Conservation (phyloP, 1,284 basidiomycete species). For the Ceratobasidium sp. region DNA sequence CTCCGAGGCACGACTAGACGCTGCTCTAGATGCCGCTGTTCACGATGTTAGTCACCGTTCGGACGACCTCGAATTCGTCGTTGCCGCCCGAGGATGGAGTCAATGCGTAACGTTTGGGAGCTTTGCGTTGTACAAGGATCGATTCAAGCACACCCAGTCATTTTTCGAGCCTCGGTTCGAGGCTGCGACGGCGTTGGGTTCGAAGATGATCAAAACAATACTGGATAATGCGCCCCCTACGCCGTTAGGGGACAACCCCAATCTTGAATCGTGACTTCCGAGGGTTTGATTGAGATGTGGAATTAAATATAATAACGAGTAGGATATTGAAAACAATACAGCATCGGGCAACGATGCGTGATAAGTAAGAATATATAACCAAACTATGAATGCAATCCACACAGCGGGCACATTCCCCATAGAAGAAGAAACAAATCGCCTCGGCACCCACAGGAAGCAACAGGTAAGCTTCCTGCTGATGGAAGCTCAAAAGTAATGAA, state of each 20-base stretch:
- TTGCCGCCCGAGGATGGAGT: constrained; percentile 97
- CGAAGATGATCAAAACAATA: constrained; percentile 93
- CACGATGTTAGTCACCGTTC: constrained; percentile 86
- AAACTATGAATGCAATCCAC: too few relatives aligned
- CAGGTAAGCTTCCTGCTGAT: too few relatives aligned
- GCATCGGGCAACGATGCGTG: not conserved
- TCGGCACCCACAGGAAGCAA: too few relatives aligned
- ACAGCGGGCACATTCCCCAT: too few relatives aligned
- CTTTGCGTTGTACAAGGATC: constrained; percentile 87
- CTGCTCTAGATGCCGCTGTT: constrained; percentile 82
- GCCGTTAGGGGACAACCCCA: not conserved
- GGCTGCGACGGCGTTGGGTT: constrained; percentile 85
- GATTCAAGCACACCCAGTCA: constrained; percentile 84
- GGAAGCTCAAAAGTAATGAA: constrained; percentile 2
- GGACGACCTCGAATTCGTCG: constrained; percentile 94
- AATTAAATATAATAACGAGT: too few relatives aligned
- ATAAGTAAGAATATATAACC: constrained; percentile 22
- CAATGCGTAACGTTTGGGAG: constrained; percentile 94
- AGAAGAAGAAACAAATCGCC: too few relatives aligned
- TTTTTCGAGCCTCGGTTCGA: constrained; percentile 94
- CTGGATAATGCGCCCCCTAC: constrained; percentile 52
- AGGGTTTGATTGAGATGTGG: not conserved
- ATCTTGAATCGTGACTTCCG: not conserved
- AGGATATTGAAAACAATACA: not conserved
- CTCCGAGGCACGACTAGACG: constrained; percentile 69